Percentiles rank a stretch among this genome's conserved stretches.
Evolutionary conservation across 441 rosid genomes (phyloP).

Genomic region (Erodium trifolium): DNA sequence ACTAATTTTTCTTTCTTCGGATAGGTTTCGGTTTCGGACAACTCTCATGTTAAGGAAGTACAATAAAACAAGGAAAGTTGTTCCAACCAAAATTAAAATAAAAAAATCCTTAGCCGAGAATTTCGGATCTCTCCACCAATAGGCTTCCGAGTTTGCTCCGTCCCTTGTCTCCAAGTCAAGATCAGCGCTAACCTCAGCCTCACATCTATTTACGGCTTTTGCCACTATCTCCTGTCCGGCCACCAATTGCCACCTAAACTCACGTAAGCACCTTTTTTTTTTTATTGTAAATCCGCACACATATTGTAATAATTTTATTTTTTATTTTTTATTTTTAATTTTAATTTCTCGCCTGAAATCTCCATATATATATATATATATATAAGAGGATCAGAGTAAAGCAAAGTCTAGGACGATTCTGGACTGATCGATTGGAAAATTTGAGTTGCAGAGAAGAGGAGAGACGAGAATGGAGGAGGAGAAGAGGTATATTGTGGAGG

Average conservation of each 20-base stretch:
- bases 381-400: background rate
- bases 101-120: background rate
- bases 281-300: background rate
- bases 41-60: background rate
- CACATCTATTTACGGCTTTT: background rate
- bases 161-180: background rate
- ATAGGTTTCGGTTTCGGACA: background rate
- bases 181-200: background rate
- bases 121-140: background rate
- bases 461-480: constrained; percentile 23
- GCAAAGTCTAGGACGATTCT: background rate
- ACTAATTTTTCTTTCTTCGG: background rate
- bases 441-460: constrained; percentile 5
- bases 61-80: background rate
- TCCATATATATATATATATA: background rate
- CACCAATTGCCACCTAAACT: background rate
- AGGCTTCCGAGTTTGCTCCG: background rate
- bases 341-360: background rate
- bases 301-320: background rate
- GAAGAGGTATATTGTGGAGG: constrained; percentile 49
- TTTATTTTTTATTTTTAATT: background rate
- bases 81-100: background rate
- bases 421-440: background rate
- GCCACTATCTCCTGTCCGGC: background rate
- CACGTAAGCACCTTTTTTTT: background rate